These are phyloP conservation scores for Vigna trinervia DNA, from an alignment of 306 rosid genomes.

Conservation along the genomic window DNA sequence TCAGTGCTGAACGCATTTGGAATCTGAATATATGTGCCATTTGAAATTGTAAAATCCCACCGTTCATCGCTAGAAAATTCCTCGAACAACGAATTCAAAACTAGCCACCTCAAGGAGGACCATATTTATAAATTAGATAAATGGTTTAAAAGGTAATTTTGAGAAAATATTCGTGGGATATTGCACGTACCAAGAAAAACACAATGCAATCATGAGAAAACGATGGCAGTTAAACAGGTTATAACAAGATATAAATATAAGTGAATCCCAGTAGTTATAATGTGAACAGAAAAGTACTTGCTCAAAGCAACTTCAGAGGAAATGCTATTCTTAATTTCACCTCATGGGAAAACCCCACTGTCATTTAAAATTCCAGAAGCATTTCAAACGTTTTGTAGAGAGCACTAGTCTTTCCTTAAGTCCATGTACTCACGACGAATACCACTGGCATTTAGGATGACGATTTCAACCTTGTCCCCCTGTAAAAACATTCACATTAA, in stretches of 20 bases:
- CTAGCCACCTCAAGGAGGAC: not conserved
- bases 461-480: conserved; percentile 88
- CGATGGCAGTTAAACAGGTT: not conserved
- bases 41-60: not conserved
- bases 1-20: too few relatives aligned
- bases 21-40: too few relatives aligned
- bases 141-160: not conserved
- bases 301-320: conserved; percentile 37
- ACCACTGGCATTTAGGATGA: conserved; percentile 70
- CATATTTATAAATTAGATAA: not conserved
- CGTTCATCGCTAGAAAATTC: too few relatives aligned
- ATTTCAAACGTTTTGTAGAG: conserved; percentile 40
- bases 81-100: too few relatives aligned
- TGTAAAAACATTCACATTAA: conserved; percentile 45
- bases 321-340: conserved; percentile 6
- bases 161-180: not conserved
- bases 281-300: conserved; percentile 3
- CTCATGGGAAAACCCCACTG: too few relatives aligned
- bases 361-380: conserved; percentile 3
- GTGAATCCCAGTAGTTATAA: not conserved
- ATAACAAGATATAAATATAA: not conserved
- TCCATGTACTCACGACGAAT: conserved; percentile 70
- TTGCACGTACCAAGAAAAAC: not conserved
- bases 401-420: conserved; percentile 74
- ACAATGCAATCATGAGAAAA: not conserved